Percentiles rank a stretch among this genome's conserved stretches.
These are phyloP conservation scores for Fusarium drepaniforme DNA, from an alignment of 2,329 filamentous ascomycete genomes.

Conservation along the genomic window DNA sequence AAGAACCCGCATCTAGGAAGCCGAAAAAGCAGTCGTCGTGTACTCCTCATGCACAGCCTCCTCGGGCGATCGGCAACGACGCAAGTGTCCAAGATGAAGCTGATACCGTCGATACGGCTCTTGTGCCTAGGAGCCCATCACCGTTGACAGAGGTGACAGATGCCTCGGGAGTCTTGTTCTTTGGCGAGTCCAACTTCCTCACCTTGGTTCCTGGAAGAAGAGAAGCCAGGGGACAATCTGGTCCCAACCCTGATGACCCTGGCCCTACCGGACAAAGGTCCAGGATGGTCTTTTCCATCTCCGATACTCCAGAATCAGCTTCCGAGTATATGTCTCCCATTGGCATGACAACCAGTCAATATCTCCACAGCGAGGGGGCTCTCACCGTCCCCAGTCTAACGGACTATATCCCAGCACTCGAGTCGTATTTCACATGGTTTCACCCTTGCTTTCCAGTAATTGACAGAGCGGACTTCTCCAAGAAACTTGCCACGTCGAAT, in stretches of 20 bases:
- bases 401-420: conserved; percentile 57
- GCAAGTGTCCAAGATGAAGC: neutral
- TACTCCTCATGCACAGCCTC: neutral
- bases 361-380: conserved; percentile 58
- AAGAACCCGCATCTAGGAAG: neutral
- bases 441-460: conserved; percentile 68
- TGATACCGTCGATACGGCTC: neutral
- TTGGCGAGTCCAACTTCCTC: conserved; percentile 55
- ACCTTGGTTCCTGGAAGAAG: conserved; percentile 47
- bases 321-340: conserved; percentile 39
- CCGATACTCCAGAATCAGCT: conserved; percentile 40
- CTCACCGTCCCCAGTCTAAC: conserved; percentile 59
- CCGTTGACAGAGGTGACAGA: conserved; percentile 30
- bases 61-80: neutral
- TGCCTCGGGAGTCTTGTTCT: conserved; percentile 48
- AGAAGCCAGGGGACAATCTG: conserved; percentile 1
- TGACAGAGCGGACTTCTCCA: conserved; percentile 58
- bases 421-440: conserved; percentile 69
- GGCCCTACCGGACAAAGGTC: conserved; percentile 29
- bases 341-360: conserved; percentile 61
- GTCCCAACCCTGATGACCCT: neutral
- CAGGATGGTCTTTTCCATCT: conserved; percentile 46
- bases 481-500: conserved; percentile 52
- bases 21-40: neutral
- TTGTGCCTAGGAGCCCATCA: conserved; percentile 26